Base-by-base conservation (phyloP, 352 stramenopile species). In the Phytopythium sindhum region DNA sequence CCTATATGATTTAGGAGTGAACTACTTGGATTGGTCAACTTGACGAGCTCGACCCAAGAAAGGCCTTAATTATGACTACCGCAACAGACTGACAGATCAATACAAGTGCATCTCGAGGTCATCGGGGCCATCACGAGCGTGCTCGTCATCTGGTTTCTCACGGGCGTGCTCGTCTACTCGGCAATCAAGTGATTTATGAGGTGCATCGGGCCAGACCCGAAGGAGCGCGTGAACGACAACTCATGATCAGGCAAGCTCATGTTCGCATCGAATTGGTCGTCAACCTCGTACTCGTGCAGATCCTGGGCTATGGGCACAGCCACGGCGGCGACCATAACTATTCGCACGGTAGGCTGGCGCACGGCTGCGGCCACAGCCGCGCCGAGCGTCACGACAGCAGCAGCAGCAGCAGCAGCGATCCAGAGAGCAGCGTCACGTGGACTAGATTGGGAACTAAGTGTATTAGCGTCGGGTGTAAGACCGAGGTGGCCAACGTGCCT, bases 191-290 rank as follows among this genome's bases (percentile, higher is more conserved):
- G 97, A 50, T 85, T 95, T 61, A 69, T 88, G 57, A 82, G 93
- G 60, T 90, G 80, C 44, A 72, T 97, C n/a, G 33, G 87, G 55
- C 81, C 83, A 6, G 69, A 96, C 73, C 78, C 86, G 17, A 71
- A 80, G 48, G 90, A 96, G 67, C 66, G 69, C 57, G 96, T 99
- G 1, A 88, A 99, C 72, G 97, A 97, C 73, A 93, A 93, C 68
- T 99, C 64, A 99, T 99, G 98, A 96, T 96, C 70, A 90, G 93
- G 99, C 26, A 99, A 99, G 79, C 61, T 99, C 39, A 84, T 91
- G 28, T 73, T 99, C 44, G n/a, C n/a, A n/a, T n/a, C n/a, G n/a
- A n/a, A n/a, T n/a, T n/a, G n/a, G n/a, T n/a, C n/a, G n/a, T n/a
- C n/a, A n/a, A n/a, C n/a, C n/a, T n/a, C n/a, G n/a, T n/a, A n/a